Evolutionary conservation across 1,139 yeast species (phyloP).

Genomic region (Kodamaea ohmeri): DNA sequence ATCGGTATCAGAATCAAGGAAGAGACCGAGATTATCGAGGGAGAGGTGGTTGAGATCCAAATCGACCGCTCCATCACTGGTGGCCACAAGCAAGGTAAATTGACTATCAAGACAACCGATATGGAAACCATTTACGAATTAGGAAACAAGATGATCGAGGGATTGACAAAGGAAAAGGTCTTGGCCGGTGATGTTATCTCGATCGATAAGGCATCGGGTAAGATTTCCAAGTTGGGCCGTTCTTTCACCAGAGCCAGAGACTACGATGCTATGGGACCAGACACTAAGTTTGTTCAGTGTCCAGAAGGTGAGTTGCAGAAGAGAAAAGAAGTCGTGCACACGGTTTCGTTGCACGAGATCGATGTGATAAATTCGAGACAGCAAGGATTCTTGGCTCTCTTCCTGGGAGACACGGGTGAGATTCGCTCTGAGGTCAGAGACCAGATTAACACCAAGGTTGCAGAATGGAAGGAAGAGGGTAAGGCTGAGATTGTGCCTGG

Average conservation of each 20-base stretch:
- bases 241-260: conserved; percentile 95
- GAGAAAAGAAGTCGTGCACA: conserved; percentile 92
- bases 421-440: conserved; percentile 94
- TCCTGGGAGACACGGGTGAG: conserved; percentile 97
- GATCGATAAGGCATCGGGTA: conserved; percentile 94
- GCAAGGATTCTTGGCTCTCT: conserved; percentile 94
- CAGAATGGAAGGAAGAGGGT: conserved; percentile 99
- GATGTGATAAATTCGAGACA: conserved; percentile 98
- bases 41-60: conserved; percentile 98
- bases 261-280: conserved; percentile 99
- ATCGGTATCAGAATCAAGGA: conserved; percentile 95
- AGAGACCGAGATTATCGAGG: conserved; percentile 95
- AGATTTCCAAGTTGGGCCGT: conserved; percentile 89
- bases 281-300: conserved; percentile 94
- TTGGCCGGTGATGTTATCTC: conserved; percentile 97
- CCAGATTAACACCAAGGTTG: conserved; percentile 94
- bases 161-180: conserved; percentile 89
- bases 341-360: conserved; percentile 94
- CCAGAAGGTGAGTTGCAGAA: conserved; percentile 99
- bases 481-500: conserved; percentile 99
- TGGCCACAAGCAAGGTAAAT: conserved; percentile 96
- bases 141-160: conserved; percentile 97
- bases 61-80: conserved; percentile 95
- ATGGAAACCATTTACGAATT: conserved; percentile 98
- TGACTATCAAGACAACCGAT: conserved; percentile 96